Conservation (phyloP, 1,284 basidiomycete species). For the Sporisorium scitamineum region DNA sequence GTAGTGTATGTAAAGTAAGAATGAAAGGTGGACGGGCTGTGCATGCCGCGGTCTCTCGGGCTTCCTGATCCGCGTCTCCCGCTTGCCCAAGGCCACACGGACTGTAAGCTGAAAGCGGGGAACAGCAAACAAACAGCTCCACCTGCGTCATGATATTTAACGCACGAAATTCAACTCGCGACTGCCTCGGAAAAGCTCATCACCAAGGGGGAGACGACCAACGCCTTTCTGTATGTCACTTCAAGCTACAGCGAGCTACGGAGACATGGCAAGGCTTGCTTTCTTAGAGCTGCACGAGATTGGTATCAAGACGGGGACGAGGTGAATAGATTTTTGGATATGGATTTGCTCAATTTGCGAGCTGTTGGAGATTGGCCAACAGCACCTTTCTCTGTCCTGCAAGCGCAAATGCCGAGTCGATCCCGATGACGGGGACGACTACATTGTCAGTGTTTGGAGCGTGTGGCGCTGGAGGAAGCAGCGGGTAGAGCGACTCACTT, state of each 20-base stretch:
- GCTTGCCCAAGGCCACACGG: not conserved
- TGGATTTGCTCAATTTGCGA: conserved; percentile 5
- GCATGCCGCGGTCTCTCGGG: not conserved
- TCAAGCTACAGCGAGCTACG: not conserved
- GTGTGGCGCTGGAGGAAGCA: not conserved
- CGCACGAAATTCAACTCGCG: not conserved
- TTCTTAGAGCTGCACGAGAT: not conserved
- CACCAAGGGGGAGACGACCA: not conserved
- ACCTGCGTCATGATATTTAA: conserved; percentile 1
- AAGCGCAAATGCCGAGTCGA: no score
- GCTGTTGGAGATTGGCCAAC: conserved; percentile 26
- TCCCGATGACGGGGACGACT: no score
- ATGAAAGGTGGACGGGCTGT: conserved; percentile 3
- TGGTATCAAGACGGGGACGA: not conserved
- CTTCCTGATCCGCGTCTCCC: not conserved
- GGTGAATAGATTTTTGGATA: not conserved
- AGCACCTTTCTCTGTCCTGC: conserved; percentile 31
- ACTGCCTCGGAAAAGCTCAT: not conserved
- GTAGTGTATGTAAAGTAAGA: not conserved
- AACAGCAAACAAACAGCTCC: not conserved
- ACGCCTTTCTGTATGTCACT: not conserved
- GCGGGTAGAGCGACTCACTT: conserved; percentile 15
- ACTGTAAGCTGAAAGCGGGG: conserved; percentile 6
- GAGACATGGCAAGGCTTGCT: not conserved
- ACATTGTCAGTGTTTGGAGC: no score